Evolutionary conservation across 1,284 basidiomycete species (phyloP).

Genomic region (Cryptococcus sp.): DNA sequence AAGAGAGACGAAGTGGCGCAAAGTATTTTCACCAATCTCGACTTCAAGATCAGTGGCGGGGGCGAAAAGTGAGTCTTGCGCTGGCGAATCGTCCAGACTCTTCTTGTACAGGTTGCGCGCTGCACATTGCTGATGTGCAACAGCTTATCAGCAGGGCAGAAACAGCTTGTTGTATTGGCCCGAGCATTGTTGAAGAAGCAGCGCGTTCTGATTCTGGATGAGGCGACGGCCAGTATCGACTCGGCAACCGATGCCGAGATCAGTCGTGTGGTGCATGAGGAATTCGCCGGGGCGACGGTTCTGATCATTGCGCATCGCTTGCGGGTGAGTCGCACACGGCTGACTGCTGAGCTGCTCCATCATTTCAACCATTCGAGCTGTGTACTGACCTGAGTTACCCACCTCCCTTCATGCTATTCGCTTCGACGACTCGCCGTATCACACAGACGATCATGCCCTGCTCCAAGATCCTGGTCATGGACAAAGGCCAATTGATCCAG

Average conservation of each 20-base stretch:
- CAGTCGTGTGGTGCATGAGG: slow-evolving; percentile 51
- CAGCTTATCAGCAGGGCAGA: slow-evolving; percentile 63
- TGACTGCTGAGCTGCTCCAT: background rate
- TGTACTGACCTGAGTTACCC: no score
- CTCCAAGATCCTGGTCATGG: slow-evolving; percentile 43
- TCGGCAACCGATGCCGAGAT: slow-evolving; percentile 53
- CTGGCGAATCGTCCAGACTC: slow-evolving; percentile 1
- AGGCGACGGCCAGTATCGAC: slow-evolving; percentile 56
- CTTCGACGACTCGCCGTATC: background rate
- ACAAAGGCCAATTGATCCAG: slow-evolving; percentile 38
- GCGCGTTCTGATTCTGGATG: slow-evolving; percentile 58
- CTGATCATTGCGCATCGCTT: slow-evolving; percentile 56
- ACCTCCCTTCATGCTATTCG: background rate
- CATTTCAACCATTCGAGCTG: no score
- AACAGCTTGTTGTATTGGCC: slow-evolving; percentile 59
- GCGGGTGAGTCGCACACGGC: slow-evolving; percentile 20
- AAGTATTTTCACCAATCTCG: slow-evolving; percentile 38
- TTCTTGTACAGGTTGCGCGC: no score
- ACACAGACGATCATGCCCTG: slow-evolving; percentile 43
- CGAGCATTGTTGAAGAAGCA: slow-evolving; percentile 56
- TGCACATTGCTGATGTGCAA: slow-evolving; percentile 1
- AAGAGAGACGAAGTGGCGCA: slow-evolving; percentile 1
- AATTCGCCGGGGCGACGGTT: slow-evolving; percentile 48
- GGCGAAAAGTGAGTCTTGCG: slow-evolving; percentile 36
- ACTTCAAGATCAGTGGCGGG: slow-evolving; percentile 40